phyloP scores from a whole-genome alignment of 1,284 basidiomycete species.

The Irpex sp. region DNA sequence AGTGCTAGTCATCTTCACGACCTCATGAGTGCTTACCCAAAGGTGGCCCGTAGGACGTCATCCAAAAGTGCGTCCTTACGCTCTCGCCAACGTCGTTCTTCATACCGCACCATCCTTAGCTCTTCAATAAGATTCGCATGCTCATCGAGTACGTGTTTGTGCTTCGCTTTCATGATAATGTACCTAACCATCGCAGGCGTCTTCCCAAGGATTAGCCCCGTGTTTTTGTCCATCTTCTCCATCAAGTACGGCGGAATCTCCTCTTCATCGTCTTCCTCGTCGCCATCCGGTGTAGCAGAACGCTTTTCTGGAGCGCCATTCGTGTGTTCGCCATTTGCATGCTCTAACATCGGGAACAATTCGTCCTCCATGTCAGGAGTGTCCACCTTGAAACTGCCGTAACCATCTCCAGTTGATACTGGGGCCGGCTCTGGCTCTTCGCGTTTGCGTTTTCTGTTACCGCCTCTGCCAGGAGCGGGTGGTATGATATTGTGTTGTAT shows the following conservation, averaged over 20 bases:
- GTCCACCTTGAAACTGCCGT: conserved; percentile 66
- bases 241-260: conserved; percentile 49
- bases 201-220: conserved; percentile 57
- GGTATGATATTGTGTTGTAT: conserved; percentile 80
- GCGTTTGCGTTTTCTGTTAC: conserved; percentile 59
- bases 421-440: conserved; percentile 30
- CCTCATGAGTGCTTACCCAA: conserved; percentile 20
- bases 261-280: conserved; percentile 26
- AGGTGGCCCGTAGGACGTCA: conserved; percentile 24
- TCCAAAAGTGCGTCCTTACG: conserved; percentile 27
- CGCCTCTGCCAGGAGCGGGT: conserved; percentile 67
- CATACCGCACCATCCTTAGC: conserved; percentile 47
- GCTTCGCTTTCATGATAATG: conserved; percentile 76
- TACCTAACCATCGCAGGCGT: conserved; percentile 64
- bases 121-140: conserved; percentile 63
- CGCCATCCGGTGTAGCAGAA: conserved; percentile 23
- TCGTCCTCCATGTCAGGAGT: conserved; percentile 36
- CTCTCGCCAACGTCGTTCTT: conserved; percentile 38
- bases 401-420: conserved; percentile 29
- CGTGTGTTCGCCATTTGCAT: conserved; percentile 12
- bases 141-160: conserved; percentile 56
- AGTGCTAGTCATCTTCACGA: not conserved
- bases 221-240: conserved; percentile 45
- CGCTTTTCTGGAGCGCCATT: conserved; percentile 11
- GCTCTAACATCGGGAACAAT: conserved; percentile 22